A percentile compares a stretch with the other conserved stretches of the same genome.
Conservation (phyloP, 2,329 filamentous ascomycete species). For the Neurospora crassa region DNA sequence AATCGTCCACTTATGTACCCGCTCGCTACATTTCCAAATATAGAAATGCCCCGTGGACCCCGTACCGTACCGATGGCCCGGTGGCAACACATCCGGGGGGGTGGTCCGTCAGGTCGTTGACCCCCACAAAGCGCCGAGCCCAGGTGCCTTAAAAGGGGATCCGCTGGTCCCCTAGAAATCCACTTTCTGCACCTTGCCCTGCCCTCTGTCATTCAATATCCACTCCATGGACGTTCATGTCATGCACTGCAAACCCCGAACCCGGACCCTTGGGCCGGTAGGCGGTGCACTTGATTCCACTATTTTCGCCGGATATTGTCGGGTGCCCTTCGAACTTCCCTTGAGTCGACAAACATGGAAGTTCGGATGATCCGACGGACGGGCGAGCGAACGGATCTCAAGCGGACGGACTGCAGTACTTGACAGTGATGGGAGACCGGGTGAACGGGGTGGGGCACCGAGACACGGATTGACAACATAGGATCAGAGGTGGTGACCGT, state of each 20-base stretch:
- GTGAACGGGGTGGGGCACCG: too few species aligned
- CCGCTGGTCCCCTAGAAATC: background rate
- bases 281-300: background rate
- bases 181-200: background rate
- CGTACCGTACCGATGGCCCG: background rate
- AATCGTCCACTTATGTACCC: background rate
- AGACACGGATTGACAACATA: background rate
- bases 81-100: background rate
- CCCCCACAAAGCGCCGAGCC: background rate
- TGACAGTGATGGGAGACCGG: too few species aligned
- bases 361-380: background rate
- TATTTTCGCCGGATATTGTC: background rate
- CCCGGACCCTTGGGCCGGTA: background rate
- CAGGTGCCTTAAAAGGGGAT: background rate
- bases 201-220: background rate
- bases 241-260: background rate
- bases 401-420: background rate
- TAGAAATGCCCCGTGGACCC: background rate
- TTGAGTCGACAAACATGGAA: background rate
- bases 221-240: background rate
- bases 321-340: background rate
- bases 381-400: background rate
- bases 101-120: background rate
- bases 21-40: background rate
- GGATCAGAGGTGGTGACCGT: background rate